Conservation (phyloP, 805 yeast species). For the Barnettozyma californica region DNA sequence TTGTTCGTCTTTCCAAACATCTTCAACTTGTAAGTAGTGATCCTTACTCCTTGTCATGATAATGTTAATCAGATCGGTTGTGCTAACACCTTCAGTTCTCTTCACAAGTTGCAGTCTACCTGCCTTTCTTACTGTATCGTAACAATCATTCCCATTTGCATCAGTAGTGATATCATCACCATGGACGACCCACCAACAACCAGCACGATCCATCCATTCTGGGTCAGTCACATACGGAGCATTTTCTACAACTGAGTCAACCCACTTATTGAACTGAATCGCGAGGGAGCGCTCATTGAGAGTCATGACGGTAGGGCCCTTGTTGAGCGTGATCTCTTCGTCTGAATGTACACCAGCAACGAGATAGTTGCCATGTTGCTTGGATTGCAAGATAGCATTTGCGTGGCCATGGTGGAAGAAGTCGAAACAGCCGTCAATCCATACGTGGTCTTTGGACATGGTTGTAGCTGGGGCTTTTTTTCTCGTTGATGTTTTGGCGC, state of each 20-base stretch:
- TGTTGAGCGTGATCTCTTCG: slow-evolving; percentile 73
- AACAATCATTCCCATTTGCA: slow-evolving; percentile 92
- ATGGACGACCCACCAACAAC: slow-evolving; percentile 90
- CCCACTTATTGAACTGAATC: slow-evolving; percentile 89
- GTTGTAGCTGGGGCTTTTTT: background rate
- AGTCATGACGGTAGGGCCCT: slow-evolving; percentile 93
- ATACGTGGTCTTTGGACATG: slow-evolving; percentile 41
- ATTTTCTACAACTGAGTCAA: slow-evolving; percentile 56
- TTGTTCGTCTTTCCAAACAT: slow-evolving; percentile 5
- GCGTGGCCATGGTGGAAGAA: slow-evolving; percentile 98
- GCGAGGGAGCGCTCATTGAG: slow-evolving; percentile 76
- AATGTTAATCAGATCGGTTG: slow-evolving; percentile 91
- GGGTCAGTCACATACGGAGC: slow-evolving; percentile 97
- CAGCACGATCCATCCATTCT: slow-evolving; percentile 55
- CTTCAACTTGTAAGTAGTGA: slow-evolving; percentile 12
- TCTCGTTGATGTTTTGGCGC: background rate
- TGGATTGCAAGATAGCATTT: slow-evolving; percentile 92
- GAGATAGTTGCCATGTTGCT: slow-evolving; percentile 70
- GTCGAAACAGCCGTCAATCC: slow-evolving; percentile 99
- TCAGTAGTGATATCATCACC: slow-evolving; percentile 98
- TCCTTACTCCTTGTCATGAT: slow-evolving; percentile 42
- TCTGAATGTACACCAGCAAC: slow-evolving; percentile 91
- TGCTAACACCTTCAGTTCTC: slow-evolving; percentile 89
- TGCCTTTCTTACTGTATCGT: slow-evolving; percentile 71
- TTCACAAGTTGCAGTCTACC: slow-evolving; percentile 90